phyloP scores from a whole-genome alignment of 345 rosid genomes.

The Dipteronia sinensis region DNA sequence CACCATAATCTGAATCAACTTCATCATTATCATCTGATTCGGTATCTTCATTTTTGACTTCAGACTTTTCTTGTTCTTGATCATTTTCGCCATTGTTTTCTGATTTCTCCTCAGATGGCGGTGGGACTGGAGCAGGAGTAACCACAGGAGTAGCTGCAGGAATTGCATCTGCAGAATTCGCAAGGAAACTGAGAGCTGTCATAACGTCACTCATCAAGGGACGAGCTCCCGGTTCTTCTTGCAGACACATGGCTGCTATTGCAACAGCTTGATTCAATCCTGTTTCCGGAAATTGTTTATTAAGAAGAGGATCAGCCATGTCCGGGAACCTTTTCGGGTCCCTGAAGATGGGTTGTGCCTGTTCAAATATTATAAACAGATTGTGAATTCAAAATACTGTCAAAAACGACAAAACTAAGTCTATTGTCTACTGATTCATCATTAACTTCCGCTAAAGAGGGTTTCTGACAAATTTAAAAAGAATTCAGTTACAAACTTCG shows the following conservation, averaged over 20 bases:
- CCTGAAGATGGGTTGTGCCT: conserved; percentile 75
- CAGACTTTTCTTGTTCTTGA: not conserved
- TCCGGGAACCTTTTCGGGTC: conserved; percentile 70
- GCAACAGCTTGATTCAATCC: conserved; percentile 86
- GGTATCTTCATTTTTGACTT: not conserved
- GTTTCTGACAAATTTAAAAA: not conserved
- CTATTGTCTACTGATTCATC: too few species aligned
- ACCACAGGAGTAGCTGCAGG: conserved; percentile 8
- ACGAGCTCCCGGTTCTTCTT: conserved; percentile 73
- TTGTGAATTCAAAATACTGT: not conserved
- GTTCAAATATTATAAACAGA: not conserved
- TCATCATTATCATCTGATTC: not conserved
- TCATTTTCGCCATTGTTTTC: not conserved
- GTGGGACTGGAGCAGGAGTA: conserved; percentile 14
- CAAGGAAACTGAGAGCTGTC: conserved; percentile 72
- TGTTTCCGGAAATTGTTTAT: conserved; percentile 55
- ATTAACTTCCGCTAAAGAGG: not conserved
- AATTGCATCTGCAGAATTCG: conserved; percentile 35
- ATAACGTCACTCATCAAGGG: conserved; percentile 79
- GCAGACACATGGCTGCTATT: conserved; percentile 85
- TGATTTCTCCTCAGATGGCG: conserved; percentile 12
- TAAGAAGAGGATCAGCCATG: conserved; percentile 75
- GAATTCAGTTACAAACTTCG: too few species aligned
- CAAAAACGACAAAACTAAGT: too few species aligned
- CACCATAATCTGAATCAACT: not conserved